These are phyloP conservation scores for Saccharum hybrid DNA, from an alignment of 202 grass and related monocot genomes.

Conservation along the genomic window DNA sequence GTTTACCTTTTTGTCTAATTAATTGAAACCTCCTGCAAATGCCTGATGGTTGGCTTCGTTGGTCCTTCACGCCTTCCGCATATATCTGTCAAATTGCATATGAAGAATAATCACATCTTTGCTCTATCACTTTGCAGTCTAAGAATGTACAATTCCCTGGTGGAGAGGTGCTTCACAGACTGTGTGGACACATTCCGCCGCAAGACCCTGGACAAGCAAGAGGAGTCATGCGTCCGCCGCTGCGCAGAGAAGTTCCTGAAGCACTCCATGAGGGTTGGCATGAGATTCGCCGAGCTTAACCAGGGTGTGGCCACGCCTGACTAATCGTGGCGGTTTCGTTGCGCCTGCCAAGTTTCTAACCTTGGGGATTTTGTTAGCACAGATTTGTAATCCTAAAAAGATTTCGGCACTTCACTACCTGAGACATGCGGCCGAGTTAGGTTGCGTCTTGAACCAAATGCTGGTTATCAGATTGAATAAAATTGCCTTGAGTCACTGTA, in stretches of 20 bases:
- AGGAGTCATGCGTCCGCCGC: constrained; percentile 78
- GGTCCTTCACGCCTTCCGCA: not conserved
- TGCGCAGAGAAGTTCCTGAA: constrained; percentile 98
- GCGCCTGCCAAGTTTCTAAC: constrained; percentile 18
- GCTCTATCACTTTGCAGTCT: constrained; percentile 53
- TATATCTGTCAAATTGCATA: not conserved
- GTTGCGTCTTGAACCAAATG: not conserved
- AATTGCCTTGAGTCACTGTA: constrained; percentile 13
- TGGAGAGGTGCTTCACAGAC: constrained; percentile 87
- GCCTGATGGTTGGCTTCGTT: not conserved
- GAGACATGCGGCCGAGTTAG: not conserved
- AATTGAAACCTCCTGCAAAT: not conserved
- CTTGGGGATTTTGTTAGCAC: constrained; percentile 6
- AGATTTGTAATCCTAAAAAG: constrained; percentile 26
- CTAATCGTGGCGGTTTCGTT: constrained; percentile 27
- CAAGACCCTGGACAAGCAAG: constrained; percentile 94
- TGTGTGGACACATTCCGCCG: constrained; percentile 86
- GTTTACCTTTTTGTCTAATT: not conserved
- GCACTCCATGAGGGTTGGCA: constrained; percentile 96
- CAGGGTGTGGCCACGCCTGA: constrained; percentile 82
- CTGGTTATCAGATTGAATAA: constrained; percentile 41
- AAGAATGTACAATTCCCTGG: constrained; percentile 91
- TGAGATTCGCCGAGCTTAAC: constrained; percentile 97
- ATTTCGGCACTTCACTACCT: not conserved
- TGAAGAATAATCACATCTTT: not conserved